Conservation (phyloP, 495 filamentous ascomycete species). For the Aspergillus heteromorphus region DNA sequence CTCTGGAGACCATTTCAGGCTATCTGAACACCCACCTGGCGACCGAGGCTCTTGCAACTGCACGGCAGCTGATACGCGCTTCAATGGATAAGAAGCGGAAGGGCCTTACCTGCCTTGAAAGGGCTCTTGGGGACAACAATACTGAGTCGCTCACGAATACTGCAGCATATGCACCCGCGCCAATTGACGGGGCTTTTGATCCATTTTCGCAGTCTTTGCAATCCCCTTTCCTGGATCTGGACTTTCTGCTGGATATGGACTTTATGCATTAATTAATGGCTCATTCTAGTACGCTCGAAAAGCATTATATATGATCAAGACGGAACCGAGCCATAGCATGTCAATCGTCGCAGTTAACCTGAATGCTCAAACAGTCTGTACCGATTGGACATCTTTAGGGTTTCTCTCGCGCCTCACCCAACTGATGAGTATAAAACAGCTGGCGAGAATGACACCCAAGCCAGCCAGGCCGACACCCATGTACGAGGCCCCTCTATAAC, state of each 20-base stretch:
- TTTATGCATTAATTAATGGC: neutral
- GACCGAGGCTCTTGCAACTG: neutral
- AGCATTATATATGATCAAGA: neutral
- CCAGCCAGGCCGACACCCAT: neutral
- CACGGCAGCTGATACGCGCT: neutral
- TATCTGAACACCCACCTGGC: neutral
- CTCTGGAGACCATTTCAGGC: neutral
- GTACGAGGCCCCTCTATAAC: conserved; percentile 27
- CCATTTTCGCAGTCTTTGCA: neutral
- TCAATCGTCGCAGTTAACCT: neutral
- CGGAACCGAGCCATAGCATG: neutral
- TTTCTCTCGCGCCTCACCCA: neutral
- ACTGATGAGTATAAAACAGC: neutral
- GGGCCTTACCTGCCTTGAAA: neutral
- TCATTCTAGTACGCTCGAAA: neutral
- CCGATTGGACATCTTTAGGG: neutral
- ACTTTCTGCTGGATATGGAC: neutral
- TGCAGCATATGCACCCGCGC: neutral
- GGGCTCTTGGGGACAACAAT: neutral
- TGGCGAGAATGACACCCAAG: neutral
- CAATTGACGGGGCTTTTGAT: neutral
- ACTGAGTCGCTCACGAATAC: neutral
- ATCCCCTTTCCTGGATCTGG: neutral
- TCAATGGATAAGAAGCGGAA: neutral
- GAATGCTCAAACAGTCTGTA: neutral